phyloP scores from a whole-genome alignment of 73 alveolate genomes.

The Tetrahymena malaccensis region DNA sequence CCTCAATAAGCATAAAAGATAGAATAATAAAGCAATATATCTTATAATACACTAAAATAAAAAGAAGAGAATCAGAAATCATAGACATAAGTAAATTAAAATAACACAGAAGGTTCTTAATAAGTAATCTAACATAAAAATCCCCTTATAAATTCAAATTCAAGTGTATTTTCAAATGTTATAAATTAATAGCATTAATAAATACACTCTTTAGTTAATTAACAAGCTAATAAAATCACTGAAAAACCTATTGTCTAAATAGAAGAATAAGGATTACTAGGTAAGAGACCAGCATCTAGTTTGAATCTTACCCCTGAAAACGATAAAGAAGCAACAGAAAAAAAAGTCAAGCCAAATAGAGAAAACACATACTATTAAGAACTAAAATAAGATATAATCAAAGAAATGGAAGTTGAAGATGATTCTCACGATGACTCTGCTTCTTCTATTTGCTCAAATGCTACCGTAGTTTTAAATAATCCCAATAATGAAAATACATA shows the following conservation, averaged over 20 bases:
- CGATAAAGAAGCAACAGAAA: background rate
- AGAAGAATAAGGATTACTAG: background rate
- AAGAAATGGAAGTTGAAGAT: background rate
- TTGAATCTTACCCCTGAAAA: background rate
- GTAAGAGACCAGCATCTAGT: background rate
- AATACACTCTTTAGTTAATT: too few relatives aligned
- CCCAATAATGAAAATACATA: background rate
- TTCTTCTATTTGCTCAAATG: background rate
- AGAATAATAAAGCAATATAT: too few relatives aligned
- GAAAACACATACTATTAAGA: background rate
- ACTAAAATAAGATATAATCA: background rate
- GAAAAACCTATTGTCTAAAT: background rate
- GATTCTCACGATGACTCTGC: background rate
- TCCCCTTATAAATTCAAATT: background rate
- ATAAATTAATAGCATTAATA: background rate
- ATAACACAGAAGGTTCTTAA: too few relatives aligned
- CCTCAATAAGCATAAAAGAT: background rate
- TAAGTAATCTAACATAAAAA: background rate
- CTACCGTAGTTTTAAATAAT: background rate
- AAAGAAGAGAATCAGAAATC: background rate
- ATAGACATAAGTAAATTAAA: background rate
- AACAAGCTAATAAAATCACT: too few relatives aligned
- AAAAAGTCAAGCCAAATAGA: background rate
- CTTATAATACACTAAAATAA: too few relatives aligned
- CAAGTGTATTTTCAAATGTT: background rate